Evolutionary conservation across 2,329 filamentous ascomycete species (phyloP).

Genomic region (Colletotrichum zoysiae): DNA sequence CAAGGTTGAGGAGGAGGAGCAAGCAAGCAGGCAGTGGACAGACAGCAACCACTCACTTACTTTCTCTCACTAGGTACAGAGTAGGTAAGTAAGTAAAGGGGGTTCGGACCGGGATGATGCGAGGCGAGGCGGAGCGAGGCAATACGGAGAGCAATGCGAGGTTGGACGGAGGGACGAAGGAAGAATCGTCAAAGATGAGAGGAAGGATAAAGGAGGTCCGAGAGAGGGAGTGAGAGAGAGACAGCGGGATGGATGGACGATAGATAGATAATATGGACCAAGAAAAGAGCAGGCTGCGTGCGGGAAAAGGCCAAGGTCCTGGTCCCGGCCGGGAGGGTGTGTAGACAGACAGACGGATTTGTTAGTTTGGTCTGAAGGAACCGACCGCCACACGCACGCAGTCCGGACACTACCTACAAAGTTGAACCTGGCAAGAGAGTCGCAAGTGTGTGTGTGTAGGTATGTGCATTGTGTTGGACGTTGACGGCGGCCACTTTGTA

Average conservation of each 20-base stretch:
- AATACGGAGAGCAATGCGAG: slow-evolving; percentile 7
- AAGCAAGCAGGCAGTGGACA: neutral
- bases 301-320: slow-evolving; percentile 7
- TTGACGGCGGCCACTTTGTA: neutral
- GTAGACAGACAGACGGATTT: neutral
- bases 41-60: neutral
- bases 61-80: neutral
- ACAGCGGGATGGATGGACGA: slow-evolving; percentile 15
- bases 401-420: neutral
- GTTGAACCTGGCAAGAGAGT: slow-evolving; percentile 9
- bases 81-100: neutral
- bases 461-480: slow-evolving; percentile 19
- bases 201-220: slow-evolving; percentile 35
- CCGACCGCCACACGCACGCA: slow-evolving; percentile 1
- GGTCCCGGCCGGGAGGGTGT: neutral
- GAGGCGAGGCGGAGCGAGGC: neutral
- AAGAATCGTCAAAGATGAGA: slow-evolving; percentile 30
- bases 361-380: slow-evolving; percentile 7
- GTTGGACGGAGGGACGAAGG: slow-evolving; percentile 34
- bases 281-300: slow-evolving; percentile 13
- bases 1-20: slow-evolving; percentile 3
- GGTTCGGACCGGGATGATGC: neutral
- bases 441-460: neutral
- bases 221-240: slow-evolving; percentile 27
- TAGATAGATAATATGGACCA: slow-evolving; percentile 30